Evolutionary conservation across 1,284 basidiomycete species (phyloP).

Genomic region (Irpex rosettiformis): DNA sequence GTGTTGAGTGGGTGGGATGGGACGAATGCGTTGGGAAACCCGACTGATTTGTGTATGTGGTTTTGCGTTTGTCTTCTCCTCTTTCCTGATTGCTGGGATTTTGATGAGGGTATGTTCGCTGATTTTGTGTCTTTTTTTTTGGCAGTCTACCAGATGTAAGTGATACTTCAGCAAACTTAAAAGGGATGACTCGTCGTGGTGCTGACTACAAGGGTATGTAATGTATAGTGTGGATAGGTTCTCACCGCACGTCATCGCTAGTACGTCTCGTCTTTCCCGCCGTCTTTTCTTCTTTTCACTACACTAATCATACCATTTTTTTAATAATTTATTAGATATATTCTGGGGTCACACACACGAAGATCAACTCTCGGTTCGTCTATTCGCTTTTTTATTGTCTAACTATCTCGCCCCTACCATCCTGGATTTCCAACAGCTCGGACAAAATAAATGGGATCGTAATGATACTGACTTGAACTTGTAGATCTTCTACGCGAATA

Average conservation of each 20-base stretch:
- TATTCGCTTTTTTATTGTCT: neutral
- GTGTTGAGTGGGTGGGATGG: constrained; percentile 79
- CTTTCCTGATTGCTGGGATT: too few relatives aligned
- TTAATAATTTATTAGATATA: constrained; percentile 56
- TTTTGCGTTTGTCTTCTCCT: neutral
- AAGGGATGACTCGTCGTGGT: too few relatives aligned
- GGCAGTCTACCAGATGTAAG: constrained; percentile 72
- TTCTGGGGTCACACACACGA: constrained; percentile 85
- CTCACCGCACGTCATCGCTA: constrained; percentile 76
- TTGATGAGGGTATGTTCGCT: neutral
- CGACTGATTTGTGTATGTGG: constrained; percentile 66
- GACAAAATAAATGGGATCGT: too few relatives aligned
- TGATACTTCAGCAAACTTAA: too few relatives aligned
- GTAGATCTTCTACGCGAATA: constrained; percentile 77
- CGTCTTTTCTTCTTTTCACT: constrained; percentile 11
- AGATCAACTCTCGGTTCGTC: constrained; percentile 63
- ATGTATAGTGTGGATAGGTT: constrained; percentile 78
- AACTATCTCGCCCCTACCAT: too few relatives aligned
- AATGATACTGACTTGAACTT: too few relatives aligned
- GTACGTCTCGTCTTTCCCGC: constrained; percentile 38
- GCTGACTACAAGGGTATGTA: too few relatives aligned
- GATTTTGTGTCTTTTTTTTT: neutral
- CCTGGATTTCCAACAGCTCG: too few relatives aligned
- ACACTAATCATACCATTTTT: neutral
- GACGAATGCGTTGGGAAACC: constrained; percentile 53